Conservation (phyloP, 2,329 filamentous ascomycete species). For the Alternaria alternata region DNA sequence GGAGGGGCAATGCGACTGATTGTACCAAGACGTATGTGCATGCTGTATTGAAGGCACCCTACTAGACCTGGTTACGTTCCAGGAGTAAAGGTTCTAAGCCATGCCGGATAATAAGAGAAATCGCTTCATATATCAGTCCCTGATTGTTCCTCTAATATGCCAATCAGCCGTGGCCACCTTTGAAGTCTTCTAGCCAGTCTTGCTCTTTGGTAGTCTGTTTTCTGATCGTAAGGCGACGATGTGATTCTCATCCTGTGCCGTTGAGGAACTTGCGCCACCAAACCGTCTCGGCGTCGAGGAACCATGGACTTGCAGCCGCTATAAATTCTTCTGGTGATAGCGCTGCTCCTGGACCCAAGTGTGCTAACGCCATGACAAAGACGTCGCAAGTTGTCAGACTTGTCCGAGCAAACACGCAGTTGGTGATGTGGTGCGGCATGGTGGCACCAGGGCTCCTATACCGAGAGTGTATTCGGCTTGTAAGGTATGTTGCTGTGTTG, state of each 20-base stretch:
- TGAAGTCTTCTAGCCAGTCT: not conserved
- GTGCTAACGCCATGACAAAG: conserved; percentile 41
- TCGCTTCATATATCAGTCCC: no score
- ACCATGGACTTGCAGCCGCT: conserved; percentile 43
- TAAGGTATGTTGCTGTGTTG: not conserved
- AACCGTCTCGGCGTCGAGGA: conserved; percentile 43
- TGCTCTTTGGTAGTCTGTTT: not conserved
- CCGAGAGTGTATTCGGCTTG: not conserved
- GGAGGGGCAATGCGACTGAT: conserved; percentile 47
- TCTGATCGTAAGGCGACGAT: not conserved
- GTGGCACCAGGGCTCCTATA: not conserved
- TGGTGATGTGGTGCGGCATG: conserved; percentile 42
- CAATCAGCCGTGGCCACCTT: not conserved
- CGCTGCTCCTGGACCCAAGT: conserved; percentile 28
- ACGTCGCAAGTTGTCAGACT: conserved; percentile 46
- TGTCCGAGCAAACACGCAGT: conserved; percentile 42
- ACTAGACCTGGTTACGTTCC: conserved; percentile 30
- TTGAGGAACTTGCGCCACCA: conserved; percentile 44
- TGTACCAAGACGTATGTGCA: conserved; percentile 51
- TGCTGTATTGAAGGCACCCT: conserved; percentile 49
- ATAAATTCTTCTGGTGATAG: conserved; percentile 42
- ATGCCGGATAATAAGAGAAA: not conserved
- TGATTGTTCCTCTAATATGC: no score
- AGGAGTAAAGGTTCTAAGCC: no score
- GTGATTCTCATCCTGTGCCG: conserved; percentile 56